Evolutionary conservation across 768 basidiomycete species (phyloP).

Genomic region (Lentinula detonsa): DNA sequence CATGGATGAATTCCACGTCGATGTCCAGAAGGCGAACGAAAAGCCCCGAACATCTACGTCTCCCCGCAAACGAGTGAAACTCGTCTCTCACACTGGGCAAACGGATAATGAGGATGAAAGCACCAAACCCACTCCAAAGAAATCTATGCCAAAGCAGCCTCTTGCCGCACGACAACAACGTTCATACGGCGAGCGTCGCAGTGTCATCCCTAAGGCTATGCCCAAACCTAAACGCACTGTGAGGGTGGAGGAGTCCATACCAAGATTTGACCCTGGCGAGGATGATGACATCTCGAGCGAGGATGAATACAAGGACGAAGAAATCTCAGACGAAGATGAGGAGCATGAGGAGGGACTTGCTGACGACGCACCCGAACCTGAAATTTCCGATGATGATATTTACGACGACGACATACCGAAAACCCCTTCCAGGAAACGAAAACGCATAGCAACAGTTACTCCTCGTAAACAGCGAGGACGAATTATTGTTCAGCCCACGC

Average conservation of each 20-base stretch:
- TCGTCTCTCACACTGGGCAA: neutral
- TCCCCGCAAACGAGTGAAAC: neutral
- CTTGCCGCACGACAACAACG: neutral
- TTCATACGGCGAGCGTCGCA: neutral
- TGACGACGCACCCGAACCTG: neutral
- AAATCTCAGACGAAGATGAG: constrained; percentile 16
- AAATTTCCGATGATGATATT: constrained; percentile 15
- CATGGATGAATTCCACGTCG: neutral
- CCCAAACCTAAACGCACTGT: neutral
- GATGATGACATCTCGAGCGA: constrained; percentile 22
- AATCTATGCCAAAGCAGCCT: neutral
- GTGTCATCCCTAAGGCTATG: neutral
- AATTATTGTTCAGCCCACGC: constrained; percentile 58
- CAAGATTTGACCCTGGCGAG: constrained; percentile 13
- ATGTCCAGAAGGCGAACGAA: neutral
- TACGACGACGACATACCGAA: constrained; percentile 28
- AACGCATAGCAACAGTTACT: constrained; percentile 24
- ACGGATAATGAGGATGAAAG: neutral
- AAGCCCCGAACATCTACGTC: neutral
- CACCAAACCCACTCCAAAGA: neutral
- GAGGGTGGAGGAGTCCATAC: neutral
- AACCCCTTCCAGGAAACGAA: constrained; percentile 54
- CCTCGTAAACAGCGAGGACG: constrained; percentile 27
- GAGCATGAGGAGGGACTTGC: constrained; percentile 17
- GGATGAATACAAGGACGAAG: constrained; percentile 23